A percentile compares a stretch with the other conserved stretches of the same genome.
Conservation (phyloP, 495 filamentous ascomycete genomes). For the Podospora didyma region DNA sequence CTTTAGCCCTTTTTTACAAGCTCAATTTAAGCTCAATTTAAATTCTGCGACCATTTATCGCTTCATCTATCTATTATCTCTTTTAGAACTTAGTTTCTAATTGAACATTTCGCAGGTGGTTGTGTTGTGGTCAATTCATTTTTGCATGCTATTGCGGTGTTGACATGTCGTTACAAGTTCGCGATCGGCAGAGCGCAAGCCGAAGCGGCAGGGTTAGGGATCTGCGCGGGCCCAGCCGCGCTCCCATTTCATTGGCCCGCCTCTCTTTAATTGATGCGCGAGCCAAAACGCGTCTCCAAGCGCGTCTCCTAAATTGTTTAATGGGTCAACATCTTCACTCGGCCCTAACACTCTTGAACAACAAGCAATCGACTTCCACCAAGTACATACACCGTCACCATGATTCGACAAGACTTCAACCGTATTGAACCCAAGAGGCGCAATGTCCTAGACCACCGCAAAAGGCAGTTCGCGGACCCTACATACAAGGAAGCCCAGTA, state of each 20-base stretch:
- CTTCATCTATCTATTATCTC: too few relatives aligned
- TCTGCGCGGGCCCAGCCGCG: too few relatives aligned
- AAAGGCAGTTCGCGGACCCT: constrained; percentile 77
- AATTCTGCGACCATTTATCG: too few relatives aligned
- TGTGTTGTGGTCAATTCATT: too few relatives aligned
- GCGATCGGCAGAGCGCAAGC: too few relatives aligned
- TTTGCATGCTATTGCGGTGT: too few relatives aligned
- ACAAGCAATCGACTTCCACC: not conserved
- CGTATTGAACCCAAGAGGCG: constrained; percentile 82
- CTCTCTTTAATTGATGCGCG: constrained; percentile 5
- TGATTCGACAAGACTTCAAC: constrained; percentile 68
- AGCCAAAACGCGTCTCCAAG: constrained; percentile 5
- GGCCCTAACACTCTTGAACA: not conserved
- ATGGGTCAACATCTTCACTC: not conserved
- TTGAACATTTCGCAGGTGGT: too few relatives aligned
- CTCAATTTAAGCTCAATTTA: too few relatives aligned
- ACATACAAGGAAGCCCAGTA: constrained; percentile 72
- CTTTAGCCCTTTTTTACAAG: too few relatives aligned
- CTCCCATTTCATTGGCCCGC: not conserved
- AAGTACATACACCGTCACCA: constrained; percentile 34
- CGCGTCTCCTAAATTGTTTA: not conserved
- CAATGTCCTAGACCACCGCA: constrained; percentile 68
- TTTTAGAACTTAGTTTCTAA: too few relatives aligned
- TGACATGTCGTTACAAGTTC: too few relatives aligned
- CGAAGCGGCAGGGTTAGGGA: constrained; percentile 8